Evolutionary conservation across 2,329 filamentous ascomycete genomes (phyloP).

Genomic region (Aureobasidium namibiae): DNA sequence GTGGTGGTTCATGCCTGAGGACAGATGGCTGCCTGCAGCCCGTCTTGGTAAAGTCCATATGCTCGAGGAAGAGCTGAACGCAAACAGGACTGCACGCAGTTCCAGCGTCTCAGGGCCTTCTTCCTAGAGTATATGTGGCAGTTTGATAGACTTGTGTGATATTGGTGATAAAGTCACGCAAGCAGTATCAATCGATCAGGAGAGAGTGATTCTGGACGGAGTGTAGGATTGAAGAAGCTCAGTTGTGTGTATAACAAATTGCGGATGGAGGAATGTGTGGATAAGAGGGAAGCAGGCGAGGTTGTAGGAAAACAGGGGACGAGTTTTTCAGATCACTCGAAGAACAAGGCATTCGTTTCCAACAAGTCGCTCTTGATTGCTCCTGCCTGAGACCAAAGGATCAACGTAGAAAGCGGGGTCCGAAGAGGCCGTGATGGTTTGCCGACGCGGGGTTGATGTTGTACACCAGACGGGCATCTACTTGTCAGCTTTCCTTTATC

Average conservation of each 20-base stretch:
- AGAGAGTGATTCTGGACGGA: not conserved
- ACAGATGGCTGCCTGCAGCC: conserved; percentile 28
- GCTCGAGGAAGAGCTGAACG: conserved; percentile 20
- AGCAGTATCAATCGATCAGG: not conserved
- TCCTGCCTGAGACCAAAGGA: not conserved
- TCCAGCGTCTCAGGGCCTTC: conserved; percentile 6
- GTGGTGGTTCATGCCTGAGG: conserved; percentile 30
- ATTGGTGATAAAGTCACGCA: not conserved
- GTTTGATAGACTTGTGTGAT: not conserved
- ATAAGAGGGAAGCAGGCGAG: not conserved
- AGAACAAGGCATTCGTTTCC: not conserved
- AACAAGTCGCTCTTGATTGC: not conserved
- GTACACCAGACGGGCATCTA: not conserved
- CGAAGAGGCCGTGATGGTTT: not conserved
- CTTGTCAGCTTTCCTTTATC: not conserved
- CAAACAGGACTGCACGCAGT: conserved; percentile 7
- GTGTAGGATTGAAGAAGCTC: not conserved
- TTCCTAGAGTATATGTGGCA: not conserved
- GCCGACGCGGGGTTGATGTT: conserved; percentile 7
- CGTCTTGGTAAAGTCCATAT: conserved; percentile 25
- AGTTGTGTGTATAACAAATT: not conserved
- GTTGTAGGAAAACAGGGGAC: not conserved
- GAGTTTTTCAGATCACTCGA: not conserved
- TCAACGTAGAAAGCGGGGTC: conserved; percentile 3
- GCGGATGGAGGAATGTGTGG: too few relatives aligned